Evolutionary conservation across 176 grass and related monocot genomes (phyloP).

Genomic region (Bromus sterilis): DNA sequence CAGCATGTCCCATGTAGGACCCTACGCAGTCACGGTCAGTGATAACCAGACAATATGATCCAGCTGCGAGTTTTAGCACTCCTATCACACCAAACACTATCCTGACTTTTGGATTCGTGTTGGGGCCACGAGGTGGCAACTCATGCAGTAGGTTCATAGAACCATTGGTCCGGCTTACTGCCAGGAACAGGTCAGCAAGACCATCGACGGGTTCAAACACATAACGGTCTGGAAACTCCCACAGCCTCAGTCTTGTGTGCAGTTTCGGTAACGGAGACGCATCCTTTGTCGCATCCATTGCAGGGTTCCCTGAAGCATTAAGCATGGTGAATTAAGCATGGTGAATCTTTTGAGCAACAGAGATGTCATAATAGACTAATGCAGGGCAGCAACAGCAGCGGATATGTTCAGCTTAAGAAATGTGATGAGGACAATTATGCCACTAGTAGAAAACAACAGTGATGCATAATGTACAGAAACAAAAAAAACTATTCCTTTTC

Average conservation of each 20-base stretch:
- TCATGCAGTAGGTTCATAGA: conserved; percentile 43
- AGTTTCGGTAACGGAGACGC: conserved; percentile 33
- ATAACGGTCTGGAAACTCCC: conserved; percentile 62
- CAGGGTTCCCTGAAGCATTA: neutral
- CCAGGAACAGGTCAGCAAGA: conserved; percentile 41
- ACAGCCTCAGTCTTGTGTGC: conserved; percentile 53
- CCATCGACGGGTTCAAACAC: conserved; percentile 67
- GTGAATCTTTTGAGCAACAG: too few species aligned
- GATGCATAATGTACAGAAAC: neutral
- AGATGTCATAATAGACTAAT: neutral
- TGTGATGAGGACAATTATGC: neutral
- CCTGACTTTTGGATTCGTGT: conserved; percentile 29
- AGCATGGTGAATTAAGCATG: neutral
- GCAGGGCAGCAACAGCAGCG: neutral
- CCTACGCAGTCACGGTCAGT: conserved; percentile 51
- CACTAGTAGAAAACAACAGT: neutral
- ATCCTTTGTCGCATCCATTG: conserved; percentile 15
- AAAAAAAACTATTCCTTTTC: neutral
- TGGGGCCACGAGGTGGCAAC: conserved; percentile 31
- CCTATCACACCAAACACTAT: conserved; percentile 61
- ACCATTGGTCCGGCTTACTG: conserved; percentile 51
- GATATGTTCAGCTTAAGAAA: neutral
- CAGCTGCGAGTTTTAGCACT: conserved; percentile 54
- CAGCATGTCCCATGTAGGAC: conserved; percentile 52
- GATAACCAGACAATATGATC: conserved; percentile 54